Evolutionary conservation across 2,329 filamentous ascomycete species (phyloP), one percentile per base, ranked within the genome.

Genomic region (Penicillium sp.): DNA sequence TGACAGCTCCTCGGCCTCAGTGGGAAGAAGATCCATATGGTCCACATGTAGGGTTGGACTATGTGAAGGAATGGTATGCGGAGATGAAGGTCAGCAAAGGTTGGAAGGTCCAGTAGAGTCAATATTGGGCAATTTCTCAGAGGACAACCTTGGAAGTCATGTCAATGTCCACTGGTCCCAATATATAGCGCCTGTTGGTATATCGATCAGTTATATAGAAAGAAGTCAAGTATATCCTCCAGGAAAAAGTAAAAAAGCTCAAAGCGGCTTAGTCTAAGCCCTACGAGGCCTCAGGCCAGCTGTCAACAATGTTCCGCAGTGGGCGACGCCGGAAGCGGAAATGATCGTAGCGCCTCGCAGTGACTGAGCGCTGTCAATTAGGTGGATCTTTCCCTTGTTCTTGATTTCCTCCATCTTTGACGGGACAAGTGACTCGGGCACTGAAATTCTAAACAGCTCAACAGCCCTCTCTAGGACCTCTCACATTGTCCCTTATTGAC

Each of bases 11-110:
- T 2, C 59, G 49, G 12, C 69, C 72, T 20, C 74, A 74, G 54
- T 78, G 75, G 75, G 67, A 71, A 35, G 63, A 65, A 18, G 64
- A 72, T 32, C 63, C 70, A 0, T 77, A 77, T 61, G 75, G 75
- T 0, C 73, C 75, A 13, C 75, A 78, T 63, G 65, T 68, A 12
- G 64, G 64, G 9, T 41, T 75, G 39, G 57, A 64, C 18, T 78
- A 77, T 61, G 73, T 77, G 33, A 65, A 67, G 55, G 52, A 66
- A 0, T 77, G 75, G 75, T 76, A 72, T 54, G 56, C 25, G 2
- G 25, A 29, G 9, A 63, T 54, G 50, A 50, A 46, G 33, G n/a
- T 32, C 12, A 29, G 37, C 12, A 52, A 55, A 27, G 49, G 47
- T 1, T 60, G 50, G 49, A 20, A 42, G 25, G 24, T 50, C 1